Conservation (phyloP, 257 asterid genomes). For the Rhazya stricta region DNA sequence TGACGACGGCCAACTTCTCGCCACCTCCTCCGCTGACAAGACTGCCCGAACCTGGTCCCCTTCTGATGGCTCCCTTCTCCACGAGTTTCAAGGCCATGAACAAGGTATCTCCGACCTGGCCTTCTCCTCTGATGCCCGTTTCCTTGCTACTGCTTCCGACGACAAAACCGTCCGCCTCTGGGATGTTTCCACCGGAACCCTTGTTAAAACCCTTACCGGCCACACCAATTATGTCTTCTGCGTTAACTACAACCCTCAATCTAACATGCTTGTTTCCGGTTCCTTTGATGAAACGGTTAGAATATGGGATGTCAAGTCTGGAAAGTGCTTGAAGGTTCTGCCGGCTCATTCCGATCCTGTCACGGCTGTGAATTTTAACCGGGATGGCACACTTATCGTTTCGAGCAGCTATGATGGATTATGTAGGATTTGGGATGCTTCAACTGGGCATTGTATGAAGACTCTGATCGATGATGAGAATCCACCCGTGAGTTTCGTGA, state of each 20-base stretch:
- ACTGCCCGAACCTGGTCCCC: constrained; percentile 67
- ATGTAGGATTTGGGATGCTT: constrained; percentile 95
- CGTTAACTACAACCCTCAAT: constrained; percentile 72
- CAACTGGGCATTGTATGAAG: constrained; percentile 95
- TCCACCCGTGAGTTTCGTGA: constrained; percentile 93
- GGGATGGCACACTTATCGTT: constrained; percentile 79
- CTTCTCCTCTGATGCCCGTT: constrained; percentile 73
- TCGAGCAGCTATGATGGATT: constrained; percentile 93
- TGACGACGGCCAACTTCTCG: constrained; percentile 67
- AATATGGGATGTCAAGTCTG: constrained; percentile 89
- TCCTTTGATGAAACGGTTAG: constrained; percentile 90
- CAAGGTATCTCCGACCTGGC: constrained; percentile 79
- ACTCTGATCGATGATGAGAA: constrained; percentile 91
- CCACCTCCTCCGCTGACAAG: constrained; percentile 84
- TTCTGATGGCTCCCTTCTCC: constrained; percentile 40
- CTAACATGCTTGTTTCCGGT: constrained; percentile 82
- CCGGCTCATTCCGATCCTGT: constrained; percentile 98
- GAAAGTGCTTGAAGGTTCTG: constrained; percentile 80
- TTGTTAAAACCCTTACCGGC: constrained; percentile 69
- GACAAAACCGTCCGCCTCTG: constrained; percentile 81
- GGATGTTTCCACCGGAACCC: constrained; percentile 76
- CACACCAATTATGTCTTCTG: constrained; percentile 90
- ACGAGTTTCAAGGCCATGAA: constrained; percentile 73
- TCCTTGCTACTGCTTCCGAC: constrained; percentile 92
- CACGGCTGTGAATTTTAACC: constrained; percentile 69